A percentile compares a stretch with the other conserved stretches of the same genome.
Conservation (phyloP, 805 yeast species). For the Teunomyces panamensis region DNA sequence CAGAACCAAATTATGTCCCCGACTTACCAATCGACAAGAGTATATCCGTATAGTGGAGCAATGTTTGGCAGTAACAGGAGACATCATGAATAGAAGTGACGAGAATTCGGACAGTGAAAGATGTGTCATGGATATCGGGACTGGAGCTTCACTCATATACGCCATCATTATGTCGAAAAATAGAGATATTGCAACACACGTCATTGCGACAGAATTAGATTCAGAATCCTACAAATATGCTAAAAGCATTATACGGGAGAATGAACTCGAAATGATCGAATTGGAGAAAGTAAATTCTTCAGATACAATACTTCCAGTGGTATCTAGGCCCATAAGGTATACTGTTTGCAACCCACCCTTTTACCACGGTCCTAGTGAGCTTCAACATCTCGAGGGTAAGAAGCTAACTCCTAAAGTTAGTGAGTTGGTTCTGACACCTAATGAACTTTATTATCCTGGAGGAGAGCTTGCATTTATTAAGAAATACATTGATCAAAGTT, state of each 20-base stretch:
- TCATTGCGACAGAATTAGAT: slow-evolving; percentile 17
- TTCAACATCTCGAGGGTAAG: slow-evolving; percentile 3
- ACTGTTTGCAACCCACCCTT: slow-evolving; percentile 22
- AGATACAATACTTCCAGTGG: slow-evolving; percentile 1
- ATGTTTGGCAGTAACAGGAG: slow-evolving; percentile 8
- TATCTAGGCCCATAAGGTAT: slow-evolving; percentile 6
- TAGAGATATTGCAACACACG: slow-evolving; percentile 1
- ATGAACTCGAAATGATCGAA: background rate
- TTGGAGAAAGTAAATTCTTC: background rate
- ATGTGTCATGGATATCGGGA: slow-evolving; percentile 17
- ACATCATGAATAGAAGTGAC: background rate
- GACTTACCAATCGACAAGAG: slow-evolving; percentile 17
- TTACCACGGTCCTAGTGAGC: slow-evolving; percentile 10
- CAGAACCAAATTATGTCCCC: slow-evolving; percentile 16
- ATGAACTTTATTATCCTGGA: slow-evolving; percentile 14
- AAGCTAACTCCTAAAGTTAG: slow-evolving; percentile 8
- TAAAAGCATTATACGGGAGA: background rate
- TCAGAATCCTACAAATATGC: slow-evolving; percentile 11
- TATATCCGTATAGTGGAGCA: slow-evolving; percentile 15
- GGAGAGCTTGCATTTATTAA: slow-evolving; percentile 17
- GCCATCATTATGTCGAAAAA: slow-evolving; percentile 12
- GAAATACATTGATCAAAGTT: slow-evolving; percentile 12
- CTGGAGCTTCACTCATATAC: slow-evolving; percentile 19
- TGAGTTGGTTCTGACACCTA: slow-evolving; percentile 7
- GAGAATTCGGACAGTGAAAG: background rate